phyloP scores from a whole-genome alignment of 2,329 filamentous ascomycete species.

The Cladorrhinum sp. region DNA sequence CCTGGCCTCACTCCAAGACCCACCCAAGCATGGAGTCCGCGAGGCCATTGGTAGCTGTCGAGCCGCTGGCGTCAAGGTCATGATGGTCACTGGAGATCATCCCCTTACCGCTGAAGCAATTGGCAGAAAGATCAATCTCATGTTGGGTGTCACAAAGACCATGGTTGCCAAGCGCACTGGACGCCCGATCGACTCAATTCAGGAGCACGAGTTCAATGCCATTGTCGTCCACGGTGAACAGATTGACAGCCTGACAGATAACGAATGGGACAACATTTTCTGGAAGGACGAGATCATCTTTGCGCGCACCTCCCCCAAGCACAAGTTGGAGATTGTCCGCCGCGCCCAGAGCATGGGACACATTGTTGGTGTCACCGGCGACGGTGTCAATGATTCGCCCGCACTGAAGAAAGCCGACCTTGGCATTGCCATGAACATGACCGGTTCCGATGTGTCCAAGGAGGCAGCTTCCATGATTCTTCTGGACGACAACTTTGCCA shows the following conservation, averaged over 20 bases:
- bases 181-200: slow-evolving; percentile 19
- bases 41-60: slow-evolving; percentile 54
- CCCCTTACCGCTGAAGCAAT: slow-evolving; percentile 58
- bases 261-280: slow-evolving; percentile 46
- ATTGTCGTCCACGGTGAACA: slow-evolving; percentile 53
- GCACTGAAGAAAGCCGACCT: slow-evolving; percentile 63
- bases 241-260: slow-evolving; percentile 52
- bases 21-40: slow-evolving; percentile 62
- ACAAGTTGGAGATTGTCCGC: slow-evolving; percentile 68
- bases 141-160: slow-evolving; percentile 13
- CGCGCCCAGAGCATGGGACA: slow-evolving; percentile 44
- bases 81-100: slow-evolving; percentile 64
- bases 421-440: slow-evolving; percentile 61
- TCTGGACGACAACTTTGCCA: slow-evolving; percentile 24
- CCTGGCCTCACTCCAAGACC: slow-evolving; percentile 66
- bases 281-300: slow-evolving; percentile 61
- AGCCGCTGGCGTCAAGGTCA: slow-evolving; percentile 55
- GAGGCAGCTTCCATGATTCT: slow-evolving; percentile 36
- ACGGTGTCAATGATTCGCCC: slow-evolving; percentile 67
- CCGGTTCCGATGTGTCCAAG: slow-evolving; percentile 64
- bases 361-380: slow-evolving; percentile 70
- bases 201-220: slow-evolving; percentile 23
- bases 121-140: slow-evolving; percentile 49
- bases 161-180: slow-evolving; percentile 16
- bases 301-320: slow-evolving; percentile 65